A percentile compares a stretch with the other conserved stretches of the same genome.
These are phyloP conservation scores for Sophora flavescens DNA, from an alignment of 306 rosid species.

Conservation along the genomic window DNA sequence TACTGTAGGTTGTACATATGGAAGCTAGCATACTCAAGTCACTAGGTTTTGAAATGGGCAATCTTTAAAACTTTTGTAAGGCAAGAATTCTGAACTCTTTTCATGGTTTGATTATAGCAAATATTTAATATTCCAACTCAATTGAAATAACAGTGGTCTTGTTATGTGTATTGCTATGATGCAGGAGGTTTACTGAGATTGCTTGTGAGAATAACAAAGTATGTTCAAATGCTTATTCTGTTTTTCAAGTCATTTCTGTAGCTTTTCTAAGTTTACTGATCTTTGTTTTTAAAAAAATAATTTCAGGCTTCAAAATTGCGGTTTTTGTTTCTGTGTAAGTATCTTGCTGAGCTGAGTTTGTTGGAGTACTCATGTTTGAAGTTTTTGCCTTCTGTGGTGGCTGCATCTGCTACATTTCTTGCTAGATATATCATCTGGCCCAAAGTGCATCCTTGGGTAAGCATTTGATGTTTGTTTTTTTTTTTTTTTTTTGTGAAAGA, in stretches of 20 bases:
- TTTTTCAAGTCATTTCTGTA: not conserved
- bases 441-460: conserved; percentile 79
- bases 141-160: not conserved
- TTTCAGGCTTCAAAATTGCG: conserved; percentile 61
- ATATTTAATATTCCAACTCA: not conserved
- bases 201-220: conserved; percentile 58
- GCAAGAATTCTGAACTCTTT: conserved; percentile 43
- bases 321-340: conserved; percentile 67
- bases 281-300: not conserved
- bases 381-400: conserved; percentile 81
- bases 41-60: too few species aligned
- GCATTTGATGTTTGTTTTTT: too few species aligned
- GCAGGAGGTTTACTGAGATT: conserved; percentile 63
- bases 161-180: conserved; percentile 12
- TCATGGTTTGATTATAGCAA: not conserved
- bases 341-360: conserved; percentile 89
- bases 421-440: conserved; percentile 69
- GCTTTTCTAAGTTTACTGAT: conserved; percentile 21
- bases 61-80: conserved; percentile 77
- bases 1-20: too few species aligned
- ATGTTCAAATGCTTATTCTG: conserved; percentile 2
- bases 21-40: too few species aligned
- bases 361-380: conserved; percentile 69
- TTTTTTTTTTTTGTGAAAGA: not conserved
- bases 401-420: conserved; percentile 72